Conservation (phyloP, 352 stramenopile genomes). For the Phytopythium montanum region DNA sequence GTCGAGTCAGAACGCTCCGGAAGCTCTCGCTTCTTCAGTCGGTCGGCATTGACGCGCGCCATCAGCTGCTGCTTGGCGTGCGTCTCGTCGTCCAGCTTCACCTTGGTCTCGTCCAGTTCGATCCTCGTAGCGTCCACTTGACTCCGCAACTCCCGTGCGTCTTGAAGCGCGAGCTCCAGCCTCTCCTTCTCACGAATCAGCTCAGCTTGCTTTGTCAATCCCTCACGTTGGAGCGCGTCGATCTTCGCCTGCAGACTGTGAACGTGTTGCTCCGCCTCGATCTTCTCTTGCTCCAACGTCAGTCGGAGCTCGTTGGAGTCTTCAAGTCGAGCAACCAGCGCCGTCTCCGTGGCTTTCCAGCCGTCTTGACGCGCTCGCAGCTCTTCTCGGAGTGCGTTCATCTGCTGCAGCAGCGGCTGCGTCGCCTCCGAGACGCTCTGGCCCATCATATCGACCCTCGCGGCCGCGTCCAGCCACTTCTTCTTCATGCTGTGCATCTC, state of each 20-base stretch:
- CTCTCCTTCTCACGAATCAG: slow-evolving; percentile 31
- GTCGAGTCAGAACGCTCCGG: slow-evolving; percentile 12
- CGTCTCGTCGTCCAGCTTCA: slow-evolving; percentile 31
- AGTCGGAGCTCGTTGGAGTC: slow-evolving; percentile 30
- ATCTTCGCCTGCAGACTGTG: slow-evolving; percentile 25
- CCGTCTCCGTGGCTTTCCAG: slow-evolving; percentile 49
- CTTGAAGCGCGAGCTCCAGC: slow-evolving; percentile 18
- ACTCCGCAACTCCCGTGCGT: slow-evolving; percentile 34
- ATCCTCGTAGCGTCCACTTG: slow-evolving; percentile 39
- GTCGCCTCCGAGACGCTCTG: slow-evolving; percentile 70
- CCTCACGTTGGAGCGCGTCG: slow-evolving; percentile 31
- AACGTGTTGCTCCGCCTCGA: slow-evolving; percentile 33
- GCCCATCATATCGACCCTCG: slow-evolving; percentile 59
- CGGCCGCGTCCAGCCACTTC: slow-evolving; percentile 79
- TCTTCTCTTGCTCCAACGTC: slow-evolving; percentile 35
- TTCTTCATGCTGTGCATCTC: slow-evolving; percentile 62
- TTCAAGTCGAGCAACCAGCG: slow-evolving; percentile 37
- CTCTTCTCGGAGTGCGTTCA: slow-evolving; percentile 66
- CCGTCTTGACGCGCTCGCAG: slow-evolving; percentile 48
- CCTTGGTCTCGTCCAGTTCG: slow-evolving; percentile 47
- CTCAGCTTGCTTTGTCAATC: slow-evolving; percentile 25
- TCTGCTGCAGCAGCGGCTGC: slow-evolving; percentile 70
- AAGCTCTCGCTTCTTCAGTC: slow-evolving; percentile 5
- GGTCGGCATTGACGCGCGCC: slow-evolving; percentile 19
- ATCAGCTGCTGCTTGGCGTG: slow-evolving; percentile 35